Evolutionary conservation across 306 rosid species (phyloP), one percentile per base, ranked within the genome.

Genomic region (Acacia melanoxylon): DNA sequence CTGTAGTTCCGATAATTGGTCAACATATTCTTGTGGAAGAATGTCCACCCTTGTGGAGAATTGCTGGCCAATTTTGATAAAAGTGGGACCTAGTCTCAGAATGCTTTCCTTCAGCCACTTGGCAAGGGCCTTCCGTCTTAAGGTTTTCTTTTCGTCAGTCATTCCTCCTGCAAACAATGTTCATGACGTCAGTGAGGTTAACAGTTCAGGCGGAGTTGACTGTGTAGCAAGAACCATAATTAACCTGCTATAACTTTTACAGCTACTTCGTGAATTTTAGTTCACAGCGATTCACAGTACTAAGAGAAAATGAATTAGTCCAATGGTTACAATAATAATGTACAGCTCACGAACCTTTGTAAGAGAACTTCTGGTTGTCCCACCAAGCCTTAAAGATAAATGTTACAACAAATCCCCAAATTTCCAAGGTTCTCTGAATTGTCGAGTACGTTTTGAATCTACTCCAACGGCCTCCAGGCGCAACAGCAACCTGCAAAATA

Each of bases 1-100:
- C 99, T 95, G 99, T 86, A 95, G 97, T 88, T 95, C 99, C 24
- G 99, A 91, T 83, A 95, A 89, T 80, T 95, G 97, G 83, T 95
- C 99, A 85, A 95, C 93, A 82, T 92, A 95, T 86, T 95, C 99
- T 84, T 95, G 99, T 22, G 98, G 91, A 67, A 95, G 99, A 83
- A 95, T 93, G 89, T 95, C 99, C 80, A 93, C 99, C 84, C 99
- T 95, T 12, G 99, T 95, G 82, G 99, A 95, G 90, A 95, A 95
- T 78, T 95, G 99, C 90, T 95, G 99, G 63, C 99, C 99, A 79
- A 95, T 90, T 91, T 95, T 95, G 88, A 95, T 95, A 87, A 95
- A 95, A 24, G 99, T 95, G 13, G 98, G 99, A 87, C 99, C 99
- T 85, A 95, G 83, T 85, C 99, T 91, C 85, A 95, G 89, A 86